A percentile compares a stretch with the other conserved stretches of the same genome.
Evolutionary conservation across 257 asterid genomes (phyloP).

Genomic region (Nicotiana attenuata): DNA sequence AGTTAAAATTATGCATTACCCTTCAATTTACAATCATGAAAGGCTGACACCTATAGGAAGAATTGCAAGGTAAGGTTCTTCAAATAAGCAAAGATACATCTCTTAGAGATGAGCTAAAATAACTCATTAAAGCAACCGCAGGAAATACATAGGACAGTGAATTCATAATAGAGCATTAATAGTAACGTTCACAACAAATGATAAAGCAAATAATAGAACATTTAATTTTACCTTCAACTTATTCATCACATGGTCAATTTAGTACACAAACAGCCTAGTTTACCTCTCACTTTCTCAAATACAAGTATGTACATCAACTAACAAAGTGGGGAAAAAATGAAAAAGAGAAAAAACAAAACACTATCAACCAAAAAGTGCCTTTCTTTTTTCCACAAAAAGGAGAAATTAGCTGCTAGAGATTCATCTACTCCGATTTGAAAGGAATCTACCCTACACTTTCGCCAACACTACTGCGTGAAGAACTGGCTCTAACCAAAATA

Average conservation of each 20-base stretch:
- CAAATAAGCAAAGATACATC: not conserved
- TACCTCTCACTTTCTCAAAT: constrained; percentile 14
- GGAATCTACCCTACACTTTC: constrained; percentile 9
- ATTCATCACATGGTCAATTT: not conserved
- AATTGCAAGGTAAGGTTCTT: not conserved
- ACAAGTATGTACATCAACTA: constrained; percentile 13
- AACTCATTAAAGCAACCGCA: not conserved
- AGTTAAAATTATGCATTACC: not conserved
- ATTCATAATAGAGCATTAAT: not conserved
- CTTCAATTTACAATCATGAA: not conserved
- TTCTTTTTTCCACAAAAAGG: not conserved
- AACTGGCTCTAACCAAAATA: constrained; percentile 1
- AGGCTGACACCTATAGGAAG: not conserved
- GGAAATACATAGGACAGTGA: not conserved
- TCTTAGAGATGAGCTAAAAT: not conserved
- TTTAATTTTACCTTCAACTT: not conserved
- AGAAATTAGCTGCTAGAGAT: not conserved
- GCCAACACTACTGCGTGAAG: constrained; percentile 1
- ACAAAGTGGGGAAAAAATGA: not conserved
- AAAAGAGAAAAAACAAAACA: not conserved
- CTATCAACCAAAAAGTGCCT: not conserved
- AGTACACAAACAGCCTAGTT: not conserved
- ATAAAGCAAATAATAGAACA: not conserved
- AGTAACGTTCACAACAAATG: not conserved
- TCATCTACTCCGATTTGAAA: not conserved